These are phyloP conservation scores for Eimeria maxima DNA, from an alignment of 169 alveolate genomes.

Conservation along the genomic window DNA sequence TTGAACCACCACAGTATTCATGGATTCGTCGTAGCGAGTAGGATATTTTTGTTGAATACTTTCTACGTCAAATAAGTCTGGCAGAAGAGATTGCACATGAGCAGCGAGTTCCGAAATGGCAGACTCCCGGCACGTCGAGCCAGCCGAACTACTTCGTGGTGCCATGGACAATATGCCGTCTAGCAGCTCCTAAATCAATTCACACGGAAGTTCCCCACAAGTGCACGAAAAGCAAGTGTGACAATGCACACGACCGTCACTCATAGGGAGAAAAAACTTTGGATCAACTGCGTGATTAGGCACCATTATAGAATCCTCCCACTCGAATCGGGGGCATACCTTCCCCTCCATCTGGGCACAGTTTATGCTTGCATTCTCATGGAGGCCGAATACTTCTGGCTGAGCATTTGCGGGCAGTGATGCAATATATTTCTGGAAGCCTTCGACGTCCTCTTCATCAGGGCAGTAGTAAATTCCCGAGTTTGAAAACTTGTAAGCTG, in stretches of 20 bases:
- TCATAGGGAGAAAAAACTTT: too few relatives aligned
- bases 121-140: slow-evolving; percentile 87
- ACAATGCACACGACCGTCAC: background rate
- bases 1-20: slow-evolving; percentile 95
- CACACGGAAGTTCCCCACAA: background rate
- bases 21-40: slow-evolving; percentile 94
- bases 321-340: slow-evolving; percentile 79
- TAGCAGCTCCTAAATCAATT: slow-evolving; percentile 53
- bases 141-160: slow-evolving; percentile 89
- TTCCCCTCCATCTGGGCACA: slow-evolving; percentile 93
- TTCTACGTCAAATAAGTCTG: slow-evolving; percentile 91
- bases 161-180: slow-evolving; percentile 80
- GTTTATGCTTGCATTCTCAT: slow-evolving; percentile 96
- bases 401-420: slow-evolving; percentile 93
- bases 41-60: slow-evolving; percentile 92
- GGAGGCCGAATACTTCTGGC: slow-evolving; percentile 98
- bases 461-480: slow-evolving; percentile 95
- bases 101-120: slow-evolving; percentile 71
- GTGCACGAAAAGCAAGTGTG: background rate
- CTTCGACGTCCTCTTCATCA: slow-evolving; percentile 91
- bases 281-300: background rate
- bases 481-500: slow-evolving; percentile 91
- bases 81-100: slow-evolving; percentile 89
- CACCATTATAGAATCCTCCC: background rate
- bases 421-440: slow-evolving; percentile 92